Evolutionary conservation across 495 filamentous ascomycete species (phyloP), one percentile per base, ranked within the genome.

Genomic region (Annulohypoxylon moriforme): DNA sequence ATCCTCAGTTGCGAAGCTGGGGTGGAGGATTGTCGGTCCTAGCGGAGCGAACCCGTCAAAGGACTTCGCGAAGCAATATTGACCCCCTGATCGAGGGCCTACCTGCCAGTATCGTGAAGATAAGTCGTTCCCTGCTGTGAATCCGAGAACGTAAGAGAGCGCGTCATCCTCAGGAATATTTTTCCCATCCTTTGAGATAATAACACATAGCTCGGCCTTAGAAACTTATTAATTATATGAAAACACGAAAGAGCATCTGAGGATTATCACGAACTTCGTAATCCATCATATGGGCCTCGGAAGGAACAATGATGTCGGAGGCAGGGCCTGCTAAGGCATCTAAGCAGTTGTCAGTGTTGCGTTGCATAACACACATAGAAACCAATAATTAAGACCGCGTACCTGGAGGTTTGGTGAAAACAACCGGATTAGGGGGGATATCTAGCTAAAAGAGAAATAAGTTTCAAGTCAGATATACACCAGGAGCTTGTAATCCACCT

Each of bases 1-100:
- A n/a, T 64, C 59, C 38, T 66, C 46, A 1, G 34, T 33, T 16
- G 78, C 64, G 6, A 76, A 44, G 1, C 57, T 55, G 0, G 77
- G 74, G 38, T 82, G 82, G 22, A 85, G 85, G 4, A 89, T 63
- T 4, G 78, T 76, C 4, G 87, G 86, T 5, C 87, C 85, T 27
- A 82, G 69, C 13, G 80, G 80, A 59, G 78, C 79, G 34, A 80
- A 78, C 2, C 69, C 71, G 68, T 82, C 80, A 55, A 82, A 82
- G 6, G 76, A 75, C 60, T 81, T 81, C 60, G 67, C 72, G 64
- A 71, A 81, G 58, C 76, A 75, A 73, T 76, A 81, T 46, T 81
- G 77, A 20, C 72, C 77, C 1, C 68, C 75, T 47, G 78, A 77
- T 9, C 71, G 63, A 18, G 78, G 79, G 47, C 75, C 76, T 16